Conservation (phyloP, 1,284 basidiomycete genomes). For the Neolentinus lepideus region DNA sequence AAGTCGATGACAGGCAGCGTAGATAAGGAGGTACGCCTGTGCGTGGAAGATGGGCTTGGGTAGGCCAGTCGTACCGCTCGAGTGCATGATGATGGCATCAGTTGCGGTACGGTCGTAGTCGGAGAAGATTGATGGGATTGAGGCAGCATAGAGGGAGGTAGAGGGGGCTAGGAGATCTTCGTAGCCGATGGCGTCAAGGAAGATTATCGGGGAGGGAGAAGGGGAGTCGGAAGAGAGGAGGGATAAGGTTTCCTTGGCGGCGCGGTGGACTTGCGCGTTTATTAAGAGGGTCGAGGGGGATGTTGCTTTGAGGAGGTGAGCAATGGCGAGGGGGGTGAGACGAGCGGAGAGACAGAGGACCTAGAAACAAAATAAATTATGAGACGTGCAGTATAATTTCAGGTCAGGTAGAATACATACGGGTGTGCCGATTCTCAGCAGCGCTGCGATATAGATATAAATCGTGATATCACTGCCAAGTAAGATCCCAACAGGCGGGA, state of each 20-base stretch:
- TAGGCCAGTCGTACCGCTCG: slow-evolving; percentile 30
- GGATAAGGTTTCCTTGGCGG: slow-evolving; percentile 20
- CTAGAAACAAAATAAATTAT: slow-evolving; percentile 12
- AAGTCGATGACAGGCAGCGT: slow-evolving; percentile 25
- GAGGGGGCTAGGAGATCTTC: slow-evolving; percentile 14
- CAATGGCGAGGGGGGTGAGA: slow-evolving; percentile 25
- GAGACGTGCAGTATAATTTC: background rate
- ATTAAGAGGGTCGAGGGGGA: slow-evolving; percentile 22
- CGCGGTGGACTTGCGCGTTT: slow-evolving; percentile 20
- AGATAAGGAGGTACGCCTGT: slow-evolving; percentile 24
- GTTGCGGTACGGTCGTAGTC: slow-evolving; percentile 18
- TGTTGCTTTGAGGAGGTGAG: slow-evolving; percentile 25
- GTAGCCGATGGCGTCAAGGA: slow-evolving; percentile 19
- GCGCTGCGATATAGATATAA: slow-evolving; percentile 28
- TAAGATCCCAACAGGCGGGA: slow-evolving; percentile 28
- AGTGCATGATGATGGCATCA: slow-evolving; percentile 28
- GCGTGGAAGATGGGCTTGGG: slow-evolving; percentile 31
- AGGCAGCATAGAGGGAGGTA: slow-evolving; percentile 7
- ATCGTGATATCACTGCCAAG: slow-evolving; percentile 29
- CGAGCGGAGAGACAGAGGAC: slow-evolving; percentile 28
- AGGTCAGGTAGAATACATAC: slow-evolving; percentile 13
- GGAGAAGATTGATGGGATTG: slow-evolving; percentile 18
- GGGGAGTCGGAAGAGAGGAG: slow-evolving; percentile 10
- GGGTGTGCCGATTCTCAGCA: slow-evolving; percentile 27
- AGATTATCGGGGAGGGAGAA: background rate